Evolutionary conservation across 345 rosid species (phyloP), one percentile per base, ranked within the genome.

Genomic region (Acer campestre): DNA sequence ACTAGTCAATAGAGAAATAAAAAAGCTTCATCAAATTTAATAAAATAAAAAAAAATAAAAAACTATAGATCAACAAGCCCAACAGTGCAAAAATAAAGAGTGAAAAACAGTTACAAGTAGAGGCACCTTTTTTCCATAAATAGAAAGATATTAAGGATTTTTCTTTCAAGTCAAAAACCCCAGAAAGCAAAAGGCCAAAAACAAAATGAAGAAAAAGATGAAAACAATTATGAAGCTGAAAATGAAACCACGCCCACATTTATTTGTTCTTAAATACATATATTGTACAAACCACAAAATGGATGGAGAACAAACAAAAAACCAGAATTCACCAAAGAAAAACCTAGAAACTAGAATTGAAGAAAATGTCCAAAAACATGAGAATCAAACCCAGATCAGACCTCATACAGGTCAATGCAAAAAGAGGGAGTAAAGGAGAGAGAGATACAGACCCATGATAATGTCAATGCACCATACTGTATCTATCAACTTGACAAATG

Each of bases 401-500:
- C 2, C 73, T 46, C 38, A 31, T 31, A 31, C 35, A 4, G 4
- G 53, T 73, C 49, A 68, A 67, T 38, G 67, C 61, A 18, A 72
- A 70, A 18, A 65, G 58, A 70, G 48, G 38, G 38, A 35, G 38
- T 25, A 0, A 25, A 27, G 6, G 38, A 62, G 61, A 40, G 75
- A 17, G 35, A 61, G 71, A 75, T 1, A 48, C 61, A 49, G 58
- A 71, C 38, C 63, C 74, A 61, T 67, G 59, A 40, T 49, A 18
- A 72, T 22, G 58, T 35, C 46, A 38, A 51, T 68, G 27, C 63
- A 59, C 11, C 8, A 59, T 59, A 59, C 18, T 17, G 55, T 12
- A 59, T 73, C 65, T n/a, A 62, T 44, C 67, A 76, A 78, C 84
- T 78, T 73, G 68, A 59, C 18, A 65, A 68, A 68, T 1, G n/a